phyloP scores from a whole-genome alignment of 2,329 filamentous ascomycete species.

The Coniochaeta ligniaria region DNA sequence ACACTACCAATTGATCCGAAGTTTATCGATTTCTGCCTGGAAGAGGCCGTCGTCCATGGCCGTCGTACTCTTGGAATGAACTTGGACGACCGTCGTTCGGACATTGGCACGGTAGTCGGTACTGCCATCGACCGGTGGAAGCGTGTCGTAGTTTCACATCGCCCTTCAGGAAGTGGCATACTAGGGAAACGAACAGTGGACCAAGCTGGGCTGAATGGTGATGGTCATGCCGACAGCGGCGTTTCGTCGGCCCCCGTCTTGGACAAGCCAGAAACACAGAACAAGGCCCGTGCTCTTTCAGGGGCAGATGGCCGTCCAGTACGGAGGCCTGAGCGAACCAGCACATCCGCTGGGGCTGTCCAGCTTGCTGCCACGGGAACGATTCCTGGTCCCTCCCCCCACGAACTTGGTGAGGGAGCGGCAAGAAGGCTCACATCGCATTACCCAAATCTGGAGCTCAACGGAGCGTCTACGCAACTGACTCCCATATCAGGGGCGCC shows the following conservation, averaged over 20 bases:
- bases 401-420: neutral
- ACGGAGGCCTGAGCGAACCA: neutral
- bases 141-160: conserved; percentile 46
- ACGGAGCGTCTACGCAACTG: neutral
- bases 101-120: conserved; percentile 43
- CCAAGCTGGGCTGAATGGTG: conserved; percentile 11
- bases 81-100: conserved; percentile 42
- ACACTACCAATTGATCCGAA: conserved; percentile 45
- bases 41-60: conserved; percentile 31
- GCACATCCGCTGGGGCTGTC: neutral
- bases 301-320: neutral
- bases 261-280: neutral
- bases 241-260: neutral
- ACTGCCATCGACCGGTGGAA: conserved; percentile 57
- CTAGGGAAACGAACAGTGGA: conserved; percentile 42
- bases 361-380: neutral
- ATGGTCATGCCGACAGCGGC: neutral
- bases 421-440: neutral
- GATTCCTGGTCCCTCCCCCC: neutral
- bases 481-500: neutral
- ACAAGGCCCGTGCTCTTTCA: neutral
- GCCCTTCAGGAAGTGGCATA: conserved; percentile 36
- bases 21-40: conserved; percentile 37
- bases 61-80: conserved; percentile 35
- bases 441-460: neutral